Evolutionary conservation across 495 filamentous ascomycete genomes (phyloP).

Genomic region (Aspergillus incahuasiensis): DNA sequence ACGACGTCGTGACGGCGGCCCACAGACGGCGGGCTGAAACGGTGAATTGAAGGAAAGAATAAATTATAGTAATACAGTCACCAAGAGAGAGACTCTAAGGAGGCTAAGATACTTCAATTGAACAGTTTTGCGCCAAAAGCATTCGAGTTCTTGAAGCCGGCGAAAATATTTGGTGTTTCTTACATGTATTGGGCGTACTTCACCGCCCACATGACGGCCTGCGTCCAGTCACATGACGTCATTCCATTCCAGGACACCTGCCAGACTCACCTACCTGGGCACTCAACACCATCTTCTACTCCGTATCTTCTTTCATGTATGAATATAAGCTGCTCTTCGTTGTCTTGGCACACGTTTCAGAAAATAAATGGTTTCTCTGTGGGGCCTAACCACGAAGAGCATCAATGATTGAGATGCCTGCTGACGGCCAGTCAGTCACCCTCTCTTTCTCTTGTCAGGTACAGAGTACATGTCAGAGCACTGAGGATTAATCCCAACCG

Average conservation of each 20-base stretch:
- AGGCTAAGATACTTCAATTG: slow-evolving; percentile 1
- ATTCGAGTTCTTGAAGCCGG: not conserved
- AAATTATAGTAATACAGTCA: not conserved
- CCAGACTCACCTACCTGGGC: too few species aligned
- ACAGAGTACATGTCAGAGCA: too few species aligned
- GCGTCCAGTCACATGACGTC: not conserved
- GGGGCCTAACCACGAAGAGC: too few species aligned
- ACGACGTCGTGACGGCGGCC: slow-evolving; percentile 41
- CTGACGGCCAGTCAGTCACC: too few species aligned
- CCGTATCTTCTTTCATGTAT: too few species aligned
- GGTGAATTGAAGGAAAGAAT: slow-evolving; percentile 4
- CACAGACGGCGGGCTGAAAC: slow-evolving; percentile 23
- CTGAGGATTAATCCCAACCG: too few species aligned
- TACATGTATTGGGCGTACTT: slow-evolving; percentile 6
- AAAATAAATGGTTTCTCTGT: too few species aligned
- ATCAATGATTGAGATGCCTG: too few species aligned
- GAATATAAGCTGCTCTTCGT: too few species aligned
- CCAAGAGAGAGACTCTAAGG: not conserved
- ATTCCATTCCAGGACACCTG: not conserved
- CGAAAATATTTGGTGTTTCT: slow-evolving; percentile 3
- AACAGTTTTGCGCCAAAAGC: not conserved
- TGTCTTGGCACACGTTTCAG: too few species aligned
- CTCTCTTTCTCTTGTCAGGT: too few species aligned
- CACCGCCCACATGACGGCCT: slow-evolving; percentile 21
- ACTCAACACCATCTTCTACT: too few species aligned